Percentiles rank a stretch among this genome's conserved stretches.
Conservation (phyloP, 169 alveolate genomes). For the Plasmodium reichenowi region DNA sequence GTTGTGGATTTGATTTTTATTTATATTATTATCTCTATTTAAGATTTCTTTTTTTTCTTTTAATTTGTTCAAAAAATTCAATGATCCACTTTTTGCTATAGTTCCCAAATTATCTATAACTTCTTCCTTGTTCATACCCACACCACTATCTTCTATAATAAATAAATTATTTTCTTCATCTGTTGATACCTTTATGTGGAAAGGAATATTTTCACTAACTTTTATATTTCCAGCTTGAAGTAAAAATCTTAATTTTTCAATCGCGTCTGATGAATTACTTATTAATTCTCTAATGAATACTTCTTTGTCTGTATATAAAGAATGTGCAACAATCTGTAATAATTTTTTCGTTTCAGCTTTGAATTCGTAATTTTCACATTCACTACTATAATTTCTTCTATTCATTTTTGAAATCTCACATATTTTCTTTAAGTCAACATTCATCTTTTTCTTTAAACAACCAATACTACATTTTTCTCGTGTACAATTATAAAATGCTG, state of each 20-base stretch:
- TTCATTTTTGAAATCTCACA: background rate
- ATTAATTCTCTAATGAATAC: constrained; percentile 97
- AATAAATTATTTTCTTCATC: constrained; percentile 88
- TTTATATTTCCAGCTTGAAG: constrained; percentile 76
- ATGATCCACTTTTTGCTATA: constrained; percentile 98
- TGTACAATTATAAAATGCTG: too few relatives aligned
- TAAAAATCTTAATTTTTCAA: constrained; percentile 96
- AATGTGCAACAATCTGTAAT: constrained; percentile 96
- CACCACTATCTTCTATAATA: constrained; percentile 93
- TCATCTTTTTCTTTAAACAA: background rate
- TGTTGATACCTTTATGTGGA: constrained; percentile 87
- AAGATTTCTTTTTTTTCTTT: constrained; percentile 50
- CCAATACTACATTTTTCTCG: background rate
- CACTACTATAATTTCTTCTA: constrained; percentile 14
- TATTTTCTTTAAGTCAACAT: background rate
- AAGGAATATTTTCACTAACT: constrained; percentile 10
- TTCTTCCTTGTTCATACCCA: constrained; percentile 97
- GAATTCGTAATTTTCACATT: constrained; percentile 81
- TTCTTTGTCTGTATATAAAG: constrained; percentile 97
- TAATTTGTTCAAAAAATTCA: constrained; percentile 92
- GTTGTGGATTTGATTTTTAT: too few relatives aligned
- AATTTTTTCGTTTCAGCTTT: constrained; percentile 97
- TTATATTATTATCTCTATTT: too few relatives aligned
- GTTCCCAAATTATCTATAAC: constrained; percentile 96
- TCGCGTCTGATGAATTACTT: constrained; percentile 99